Percentiles rank a stretch among this genome's conserved stretches.
These are phyloP conservation scores for Talaromyces sp. DNA, from an alignment of 2,329 filamentous ascomycete species.

Conservation along the genomic window DNA sequence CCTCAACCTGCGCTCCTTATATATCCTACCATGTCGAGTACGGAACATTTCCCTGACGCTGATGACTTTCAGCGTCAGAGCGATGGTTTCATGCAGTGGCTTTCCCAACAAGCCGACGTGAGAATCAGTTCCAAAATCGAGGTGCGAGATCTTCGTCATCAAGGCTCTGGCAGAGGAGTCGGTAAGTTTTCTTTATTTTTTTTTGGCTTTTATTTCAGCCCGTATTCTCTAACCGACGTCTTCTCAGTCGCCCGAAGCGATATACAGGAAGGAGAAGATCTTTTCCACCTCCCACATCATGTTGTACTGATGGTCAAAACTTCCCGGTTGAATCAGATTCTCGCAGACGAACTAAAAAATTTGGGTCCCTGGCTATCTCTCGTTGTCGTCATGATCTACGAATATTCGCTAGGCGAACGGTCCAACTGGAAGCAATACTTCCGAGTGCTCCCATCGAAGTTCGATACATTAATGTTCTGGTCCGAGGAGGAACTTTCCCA, in stretches of 20 bases:
- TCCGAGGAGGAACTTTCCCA: conserved; percentile 60
- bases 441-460: conserved; percentile 63
- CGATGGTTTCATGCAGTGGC: conserved; percentile 54
- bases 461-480: conserved; percentile 93
- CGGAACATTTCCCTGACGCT: conserved; percentile 30
- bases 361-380: conserved; percentile 52
- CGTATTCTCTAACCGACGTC: background rate
- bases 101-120: conserved; percentile 47
- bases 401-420: conserved; percentile 53
- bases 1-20: background rate
- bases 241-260: conserved; percentile 62
- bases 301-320: conserved; percentile 68
- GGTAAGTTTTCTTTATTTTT: conserved; percentile 44
- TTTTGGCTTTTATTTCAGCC: background rate
- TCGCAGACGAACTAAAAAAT: conserved; percentile 50
- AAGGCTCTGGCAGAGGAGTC: conserved; percentile 57
- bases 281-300: conserved; percentile 73
- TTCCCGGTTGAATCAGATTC: conserved; percentile 58
- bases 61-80: conserved; percentile 44
- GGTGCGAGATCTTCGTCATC: conserved; percentile 53
- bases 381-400: conserved; percentile 77
- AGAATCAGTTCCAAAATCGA: conserved; percentile 54
- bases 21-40: conserved; percentile 30
- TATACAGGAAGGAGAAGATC: conserved; percentile 66
- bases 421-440: conserved; percentile 78